A percentile compares a stretch with the other conserved stretches of the same genome.
Conservation (phyloP, 495 filamentous ascomycete species). For the Penicillium tannophilum region DNA sequence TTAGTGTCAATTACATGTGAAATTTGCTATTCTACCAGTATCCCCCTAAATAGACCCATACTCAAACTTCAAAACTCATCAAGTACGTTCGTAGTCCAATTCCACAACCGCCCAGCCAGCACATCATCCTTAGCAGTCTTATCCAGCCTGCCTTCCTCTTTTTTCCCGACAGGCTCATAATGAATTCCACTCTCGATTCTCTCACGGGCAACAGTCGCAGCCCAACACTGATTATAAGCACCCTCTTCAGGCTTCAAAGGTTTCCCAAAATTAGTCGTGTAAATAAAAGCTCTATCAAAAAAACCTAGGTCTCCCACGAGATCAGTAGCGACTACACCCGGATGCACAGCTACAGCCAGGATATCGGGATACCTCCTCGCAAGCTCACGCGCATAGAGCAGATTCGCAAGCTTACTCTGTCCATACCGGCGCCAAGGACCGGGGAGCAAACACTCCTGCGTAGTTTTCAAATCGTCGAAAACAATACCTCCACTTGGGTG, state of each 20-base stretch:
- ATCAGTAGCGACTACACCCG: slow-evolving; percentile 40
- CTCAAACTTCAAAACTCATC: neutral
- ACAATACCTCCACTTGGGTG: slow-evolving; percentile 54
- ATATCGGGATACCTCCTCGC: slow-evolving; percentile 50
- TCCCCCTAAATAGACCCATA: too few species aligned
- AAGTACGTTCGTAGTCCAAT: slow-evolving; percentile 49
- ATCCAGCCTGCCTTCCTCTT: slow-evolving; percentile 25
- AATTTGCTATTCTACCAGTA: too few species aligned
- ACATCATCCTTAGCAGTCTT: slow-evolving; percentile 34
- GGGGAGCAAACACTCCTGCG: slow-evolving; percentile 13
- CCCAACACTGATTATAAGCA: slow-evolving; percentile 59
- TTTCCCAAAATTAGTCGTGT: slow-evolving; percentile 17
- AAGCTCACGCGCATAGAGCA: slow-evolving; percentile 60
- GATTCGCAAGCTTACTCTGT: slow-evolving; percentile 69
- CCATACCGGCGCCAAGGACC: slow-evolving; percentile 55
- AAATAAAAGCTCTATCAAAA: slow-evolving; percentile 16
- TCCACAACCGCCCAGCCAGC: slow-evolving; percentile 55
- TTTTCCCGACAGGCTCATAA: slow-evolving; percentile 54
- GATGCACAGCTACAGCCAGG: slow-evolving; percentile 45
- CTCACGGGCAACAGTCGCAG: slow-evolving; percentile 37
- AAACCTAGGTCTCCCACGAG: slow-evolving; percentile 32
- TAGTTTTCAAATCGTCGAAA: slow-evolving; percentile 23
- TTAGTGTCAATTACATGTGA: too few species aligned
- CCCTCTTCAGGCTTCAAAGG: slow-evolving; percentile 32
- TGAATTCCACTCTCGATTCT: slow-evolving; percentile 40